Evolutionary conservation across 2,329 filamentous ascomycete genomes (phyloP), one percentile per base, ranked within the genome.

Genomic region (Ceratocystis albifundus): DNA sequence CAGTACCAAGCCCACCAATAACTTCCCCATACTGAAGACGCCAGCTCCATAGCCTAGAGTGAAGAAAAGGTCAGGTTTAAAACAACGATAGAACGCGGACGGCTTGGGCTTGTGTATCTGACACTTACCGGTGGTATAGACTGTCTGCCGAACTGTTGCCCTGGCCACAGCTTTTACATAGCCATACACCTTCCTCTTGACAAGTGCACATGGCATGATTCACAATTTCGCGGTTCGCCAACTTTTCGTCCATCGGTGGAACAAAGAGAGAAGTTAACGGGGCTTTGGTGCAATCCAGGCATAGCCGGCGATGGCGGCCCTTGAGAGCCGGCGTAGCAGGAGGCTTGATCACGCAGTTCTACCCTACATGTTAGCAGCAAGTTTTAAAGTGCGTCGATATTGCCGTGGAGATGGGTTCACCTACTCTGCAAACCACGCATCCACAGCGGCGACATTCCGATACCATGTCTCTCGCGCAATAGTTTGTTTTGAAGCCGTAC

Each of bases 281-380:
- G 1, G 86, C 86, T 69, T 85, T 86, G 36, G 84, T 82, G 74
- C 93, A 96, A 8, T 84, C 81, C 6, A 80, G 80, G 74, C 93
- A 96, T 2, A 96, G 82, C 25, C 93, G 84, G 62, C 93, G 88
- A 73, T 95, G 88, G 48, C 93, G 86, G 69, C 87, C 84, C 53
- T 84, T 85, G 46, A 96, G 80, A 25, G 84, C 80, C 41, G 81
- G 78, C 1, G 81, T 79, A 2, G 87, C 84, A 0, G 90, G 90
- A 0, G 88, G 85, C 75, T 96, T 96, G 72, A 90, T 88, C 4
- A 87, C 87, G 75, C 93, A 97, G 71, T 97, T 97, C 90, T 96
- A 74, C 32, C 3, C 28, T 8, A 10, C 8, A 36, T 59, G 25
- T 59, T 7, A 59, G 55, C 10, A 12, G 25, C 2, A 7, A 5